Base-by-base conservation (phyloP, 257 asterid species). In the Phtheirospermum japonicum region DNA sequence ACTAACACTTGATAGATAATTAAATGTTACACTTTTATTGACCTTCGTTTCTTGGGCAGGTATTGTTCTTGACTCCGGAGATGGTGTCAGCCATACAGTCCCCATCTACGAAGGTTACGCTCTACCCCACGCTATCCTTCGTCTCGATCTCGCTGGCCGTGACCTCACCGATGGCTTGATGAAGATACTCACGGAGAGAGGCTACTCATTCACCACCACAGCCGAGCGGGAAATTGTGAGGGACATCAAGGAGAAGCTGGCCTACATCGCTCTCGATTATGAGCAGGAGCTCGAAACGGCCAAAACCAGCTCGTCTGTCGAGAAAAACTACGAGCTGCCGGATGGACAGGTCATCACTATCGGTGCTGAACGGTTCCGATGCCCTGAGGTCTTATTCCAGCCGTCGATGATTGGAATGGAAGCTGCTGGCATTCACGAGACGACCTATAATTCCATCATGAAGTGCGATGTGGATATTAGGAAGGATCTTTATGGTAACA, bases 361-460 rank as follows among this genome's bases (percentile, higher is more conserved):
- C 19, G 83, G 83, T 10, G 79, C 79, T 0, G 83, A 77, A 8
- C 17, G 83, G 12, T 77, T 77, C 79, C 57, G 83, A 0, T 77
- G 83, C 75, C 83, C 83, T n/a, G 83, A 77, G 72, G 83, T 77
- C 40, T 75, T 77, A 48, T 77, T 77, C 83, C 83, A 77, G 67
- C 83, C 83, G 18, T 77, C 83, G 0, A 67, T 77, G 77, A 68
- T 77, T 9, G 83, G 83, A 8, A 77, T 77, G 83, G 82, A 75
- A 70, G n/a, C 80, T 75, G 76, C 80, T 9, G 80, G 80, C 4
- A 75, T 75, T 45, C 76, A 75, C 7, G 79, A 75, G 46, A 75
- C 79, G 4, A 75, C 79, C 12, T 75, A 75, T n/a, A 75, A 75
- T 40, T 75, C 79, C 3, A 75, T 75, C 73, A 75, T 75, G 76